Evolutionary conservation across 2,329 filamentous ascomycete genomes (phyloP).

Genomic region (Graphiopsis chlorocephala): DNA sequence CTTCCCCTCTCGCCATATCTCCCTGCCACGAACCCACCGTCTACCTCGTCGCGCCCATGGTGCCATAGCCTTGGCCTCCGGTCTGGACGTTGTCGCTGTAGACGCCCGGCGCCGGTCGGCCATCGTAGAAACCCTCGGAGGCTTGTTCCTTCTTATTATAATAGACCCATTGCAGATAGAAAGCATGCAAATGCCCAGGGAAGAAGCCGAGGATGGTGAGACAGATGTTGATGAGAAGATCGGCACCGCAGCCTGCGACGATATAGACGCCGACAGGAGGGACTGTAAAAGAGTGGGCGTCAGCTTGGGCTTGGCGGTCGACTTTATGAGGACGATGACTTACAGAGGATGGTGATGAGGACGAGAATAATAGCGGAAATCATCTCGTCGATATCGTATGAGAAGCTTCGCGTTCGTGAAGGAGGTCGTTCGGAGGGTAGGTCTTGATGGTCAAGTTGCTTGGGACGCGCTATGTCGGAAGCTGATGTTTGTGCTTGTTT

Average conservation of each 20-base stretch:
- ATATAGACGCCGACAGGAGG: constrained; percentile 50
- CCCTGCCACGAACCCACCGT: neutral
- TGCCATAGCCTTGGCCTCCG: constrained; percentile 47
- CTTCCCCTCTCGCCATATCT: neutral
- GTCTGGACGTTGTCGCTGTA: constrained; percentile 71
- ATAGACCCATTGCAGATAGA: constrained; percentile 81
- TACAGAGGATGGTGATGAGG: constrained; percentile 47
- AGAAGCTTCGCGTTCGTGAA: neutral
- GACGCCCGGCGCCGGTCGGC: constrained; percentile 62
- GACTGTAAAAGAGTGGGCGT: constrained; percentile 31
- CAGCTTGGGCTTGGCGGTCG: neutral
- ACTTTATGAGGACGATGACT: constrained; percentile 11
- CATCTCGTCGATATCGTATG: constrained; percentile 23
- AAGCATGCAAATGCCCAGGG: constrained; percentile 66
- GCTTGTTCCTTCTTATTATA: constrained; percentile 69
- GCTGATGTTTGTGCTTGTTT: neutral
- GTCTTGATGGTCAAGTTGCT: neutral
- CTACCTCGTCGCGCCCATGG: constrained; percentile 10
- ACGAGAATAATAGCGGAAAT: constrained; percentile 41
- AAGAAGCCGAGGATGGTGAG: constrained; percentile 57
- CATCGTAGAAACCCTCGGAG: constrained; percentile 54
- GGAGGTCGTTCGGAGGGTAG: neutral
- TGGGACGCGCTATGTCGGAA: constrained; percentile 8
- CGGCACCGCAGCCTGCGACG: constrained; percentile 49
- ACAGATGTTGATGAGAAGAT: constrained; percentile 47